These are phyloP conservation scores for Solanum hybrid DNA, from an alignment of 305 asterid species.

Conservation along the genomic window DNA sequence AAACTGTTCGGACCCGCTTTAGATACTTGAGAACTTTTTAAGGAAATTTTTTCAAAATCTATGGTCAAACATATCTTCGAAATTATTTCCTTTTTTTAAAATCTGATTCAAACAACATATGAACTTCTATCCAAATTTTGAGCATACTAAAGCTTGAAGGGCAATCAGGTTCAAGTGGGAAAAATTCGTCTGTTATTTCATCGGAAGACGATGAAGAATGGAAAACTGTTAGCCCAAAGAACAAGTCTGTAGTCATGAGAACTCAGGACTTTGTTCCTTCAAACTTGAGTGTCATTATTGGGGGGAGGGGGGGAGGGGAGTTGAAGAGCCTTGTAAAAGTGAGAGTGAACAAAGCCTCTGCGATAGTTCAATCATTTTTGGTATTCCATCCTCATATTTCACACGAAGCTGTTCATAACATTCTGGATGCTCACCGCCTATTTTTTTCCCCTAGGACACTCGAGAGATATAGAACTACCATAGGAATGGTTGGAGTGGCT, in stretches of 20 bases:
- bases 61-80: background rate
- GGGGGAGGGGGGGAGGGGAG: background rate
- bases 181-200: background rate
- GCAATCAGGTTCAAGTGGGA: background rate
- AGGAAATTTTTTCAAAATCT: background rate
- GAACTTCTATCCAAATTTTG: background rate
- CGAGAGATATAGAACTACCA: background rate
- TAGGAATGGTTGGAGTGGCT: background rate
- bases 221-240: background rate
- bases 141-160: no score
- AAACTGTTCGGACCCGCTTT: no score
- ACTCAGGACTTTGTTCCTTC: background rate
- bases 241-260: background rate
- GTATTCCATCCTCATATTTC: background rate
- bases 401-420: background rate
- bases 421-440: background rate
- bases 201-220: no score
- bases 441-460: background rate
- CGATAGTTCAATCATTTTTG: background rate
- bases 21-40: background rate
- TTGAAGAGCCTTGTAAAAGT: background rate
- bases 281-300: background rate
- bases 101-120: background rate
- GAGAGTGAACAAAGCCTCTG: background rate
- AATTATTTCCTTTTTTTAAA: background rate